Conservation (phyloP, 177 flowering plant genomes). For the Vitis hybrid region DNA sequence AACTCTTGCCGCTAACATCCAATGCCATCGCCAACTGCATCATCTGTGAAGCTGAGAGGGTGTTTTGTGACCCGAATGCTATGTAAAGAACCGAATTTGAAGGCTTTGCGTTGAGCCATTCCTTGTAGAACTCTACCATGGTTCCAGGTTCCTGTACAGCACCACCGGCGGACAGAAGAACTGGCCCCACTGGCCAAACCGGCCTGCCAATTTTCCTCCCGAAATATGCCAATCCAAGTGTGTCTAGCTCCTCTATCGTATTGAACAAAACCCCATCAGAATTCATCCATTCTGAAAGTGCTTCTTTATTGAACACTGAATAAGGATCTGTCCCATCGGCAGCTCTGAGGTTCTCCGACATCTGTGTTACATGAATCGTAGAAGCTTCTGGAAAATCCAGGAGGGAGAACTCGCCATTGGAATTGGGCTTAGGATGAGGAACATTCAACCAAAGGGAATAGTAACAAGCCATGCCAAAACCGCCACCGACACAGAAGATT, state of each 20-base stretch:
- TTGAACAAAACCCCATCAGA: constrained; percentile 27
- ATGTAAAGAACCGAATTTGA: constrained; percentile 39
- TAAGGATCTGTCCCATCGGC: constrained; percentile 10
- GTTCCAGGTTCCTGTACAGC: constrained; percentile 14
- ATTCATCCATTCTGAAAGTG: not conserved
- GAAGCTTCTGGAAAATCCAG: constrained; percentile 16
- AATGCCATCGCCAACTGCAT: constrained; percentile 44
- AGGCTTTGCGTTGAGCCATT: constrained; percentile 35
- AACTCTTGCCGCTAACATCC: constrained; percentile 33
- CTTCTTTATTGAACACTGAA: not conserved
- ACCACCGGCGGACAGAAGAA: not conserved
- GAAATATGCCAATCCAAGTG: constrained; percentile 17
- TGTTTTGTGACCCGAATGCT: constrained; percentile 47
- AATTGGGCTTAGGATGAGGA: not conserved
- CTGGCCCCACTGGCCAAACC: constrained; percentile 26
- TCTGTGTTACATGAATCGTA: constrained; percentile 8
- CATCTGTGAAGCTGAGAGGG: constrained; percentile 36
- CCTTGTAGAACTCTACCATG: constrained; percentile 11
- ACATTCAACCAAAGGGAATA: constrained; percentile 1
- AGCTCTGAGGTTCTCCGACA: not conserved
- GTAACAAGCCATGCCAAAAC: not conserved
- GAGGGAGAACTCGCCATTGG: constrained; percentile 1
- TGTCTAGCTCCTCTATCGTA: constrained; percentile 21
- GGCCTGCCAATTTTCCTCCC: constrained; percentile 11
- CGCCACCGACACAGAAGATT: constrained; percentile 1